Percentiles rank a stretch among this genome's conserved stretches.
Evolutionary conservation across 2,329 filamentous ascomycete genomes (phyloP).

Genomic region (Fusarium irregulare): DNA sequence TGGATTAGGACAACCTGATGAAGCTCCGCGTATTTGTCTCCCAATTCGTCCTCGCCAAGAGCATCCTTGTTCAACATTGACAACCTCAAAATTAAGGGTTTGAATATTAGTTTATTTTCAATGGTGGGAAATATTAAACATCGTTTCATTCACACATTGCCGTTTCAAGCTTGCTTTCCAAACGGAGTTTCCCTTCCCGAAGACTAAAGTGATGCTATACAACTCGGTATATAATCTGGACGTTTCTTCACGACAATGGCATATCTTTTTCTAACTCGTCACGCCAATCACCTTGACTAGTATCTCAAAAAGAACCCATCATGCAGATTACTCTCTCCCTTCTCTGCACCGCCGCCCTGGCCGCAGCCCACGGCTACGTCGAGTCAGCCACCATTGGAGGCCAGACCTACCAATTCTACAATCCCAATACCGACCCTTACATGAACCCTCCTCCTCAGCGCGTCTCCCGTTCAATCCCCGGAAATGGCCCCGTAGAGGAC

Average conservation of each 20-base stretch:
- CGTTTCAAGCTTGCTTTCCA: neutral
- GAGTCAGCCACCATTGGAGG: slow-evolving; percentile 58
- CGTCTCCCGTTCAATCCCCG: slow-evolving; percentile 68
- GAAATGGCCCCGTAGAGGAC: slow-evolving; percentile 68
- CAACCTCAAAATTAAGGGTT: slow-evolving; percentile 14
- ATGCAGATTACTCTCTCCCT: slow-evolving; percentile 45
- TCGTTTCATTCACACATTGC: slow-evolving; percentile 21
- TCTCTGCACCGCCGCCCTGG: slow-evolving; percentile 53
- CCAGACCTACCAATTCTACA: slow-evolving; percentile 48
- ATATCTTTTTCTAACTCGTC: slow-evolving; percentile 2
- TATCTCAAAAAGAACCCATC: neutral
- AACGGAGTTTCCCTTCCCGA: neutral
- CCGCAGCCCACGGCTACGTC: slow-evolving; percentile 62
- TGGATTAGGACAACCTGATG: slow-evolving; percentile 22
- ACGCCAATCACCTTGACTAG: neutral
- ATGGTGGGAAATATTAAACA: slow-evolving; percentile 37
- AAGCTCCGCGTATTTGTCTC: slow-evolving; percentile 22
- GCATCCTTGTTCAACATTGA: slow-evolving; percentile 17
- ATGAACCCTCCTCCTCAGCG: slow-evolving; percentile 57
- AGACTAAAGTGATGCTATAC: neutral
- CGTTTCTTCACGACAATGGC: neutral
- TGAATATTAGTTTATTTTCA: slow-evolving; percentile 15
- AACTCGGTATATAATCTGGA: neutral
- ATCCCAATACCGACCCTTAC: slow-evolving; percentile 59
- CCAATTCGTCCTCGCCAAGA: slow-evolving; percentile 8